Evolutionary conservation across 345 rosid species (phyloP).

Genomic region (Populus nigra): DNA sequence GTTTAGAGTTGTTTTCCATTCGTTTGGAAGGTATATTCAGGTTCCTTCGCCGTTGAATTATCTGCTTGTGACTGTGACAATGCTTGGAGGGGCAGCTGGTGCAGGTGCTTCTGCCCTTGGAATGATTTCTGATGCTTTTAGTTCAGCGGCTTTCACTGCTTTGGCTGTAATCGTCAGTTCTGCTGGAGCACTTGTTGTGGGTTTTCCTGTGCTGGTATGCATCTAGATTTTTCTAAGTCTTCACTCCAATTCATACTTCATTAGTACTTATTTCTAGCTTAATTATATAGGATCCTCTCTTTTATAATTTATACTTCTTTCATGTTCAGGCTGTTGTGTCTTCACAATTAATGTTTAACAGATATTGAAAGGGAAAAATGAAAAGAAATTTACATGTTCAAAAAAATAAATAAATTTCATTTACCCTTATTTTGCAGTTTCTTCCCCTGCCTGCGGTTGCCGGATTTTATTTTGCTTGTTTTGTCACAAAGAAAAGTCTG

Average conservation of each 20-base stretch:
- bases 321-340: not conserved
- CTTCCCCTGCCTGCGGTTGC: constrained; percentile 81
- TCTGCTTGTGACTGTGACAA: constrained; percentile 72
- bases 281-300: not conserved
- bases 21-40: constrained; percentile 93
- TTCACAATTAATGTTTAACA: not conserved
- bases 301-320: no score
- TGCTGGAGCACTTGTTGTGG: constrained; percentile 91
- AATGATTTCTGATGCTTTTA: constrained; percentile 76
- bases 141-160: constrained; percentile 68
- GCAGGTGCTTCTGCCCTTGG: constrained; percentile 85
- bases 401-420: not conserved
- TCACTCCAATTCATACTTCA: not conserved
- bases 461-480: constrained; percentile 91
- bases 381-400: not conserved
- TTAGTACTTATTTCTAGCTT: not conserved
- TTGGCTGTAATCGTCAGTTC: constrained; percentile 83
- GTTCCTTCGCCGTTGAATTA: constrained; percentile 88
- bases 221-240: not conserved
- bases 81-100: constrained; percentile 97
- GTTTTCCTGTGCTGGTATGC: constrained; percentile 84
- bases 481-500: constrained; percentile 83
- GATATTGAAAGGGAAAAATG: not conserved
- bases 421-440: constrained; percentile 55
- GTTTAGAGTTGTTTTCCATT: constrained; percentile 89